phyloP scores from a whole-genome alignment of 2,329 filamentous ascomycete species.

The Dendryphion nanum region DNA sequence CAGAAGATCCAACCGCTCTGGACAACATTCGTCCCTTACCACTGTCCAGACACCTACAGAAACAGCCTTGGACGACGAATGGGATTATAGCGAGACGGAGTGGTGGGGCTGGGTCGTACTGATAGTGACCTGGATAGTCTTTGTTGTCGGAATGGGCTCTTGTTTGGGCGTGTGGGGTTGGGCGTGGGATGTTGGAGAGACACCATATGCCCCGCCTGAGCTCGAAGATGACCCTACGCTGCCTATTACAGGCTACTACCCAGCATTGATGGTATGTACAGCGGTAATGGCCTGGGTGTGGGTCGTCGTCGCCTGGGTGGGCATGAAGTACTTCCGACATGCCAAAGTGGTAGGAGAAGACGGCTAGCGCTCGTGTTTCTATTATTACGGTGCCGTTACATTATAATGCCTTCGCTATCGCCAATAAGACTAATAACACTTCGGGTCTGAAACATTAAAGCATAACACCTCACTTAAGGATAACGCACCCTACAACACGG shows the following conservation, averaged over 20 bases:
- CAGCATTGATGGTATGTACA: slow-evolving; percentile 87
- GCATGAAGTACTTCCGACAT: slow-evolving; percentile 99
- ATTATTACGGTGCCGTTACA: slow-evolving; percentile 19
- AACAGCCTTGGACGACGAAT: slow-evolving; percentile 53
- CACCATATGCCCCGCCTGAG: slow-evolving; percentile 91
- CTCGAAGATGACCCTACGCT: slow-evolving; percentile 92
- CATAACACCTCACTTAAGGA: slow-evolving; percentile 21
- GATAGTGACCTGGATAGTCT: slow-evolving; percentile 88
- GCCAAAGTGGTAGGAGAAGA: slow-evolving; percentile 78
- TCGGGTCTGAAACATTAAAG: slow-evolving; percentile 33
- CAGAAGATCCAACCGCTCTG: slow-evolving; percentile 29
- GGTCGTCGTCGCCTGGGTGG: slow-evolving; percentile 96
- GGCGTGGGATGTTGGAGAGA: slow-evolving; percentile 98
- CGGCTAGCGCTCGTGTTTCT: slow-evolving; percentile 23
- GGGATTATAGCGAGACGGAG: slow-evolving; percentile 92
- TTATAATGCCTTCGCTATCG: slow-evolving; percentile 21
- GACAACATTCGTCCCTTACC: slow-evolving; percentile 21
- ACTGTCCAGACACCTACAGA: slow-evolving; percentile 23
- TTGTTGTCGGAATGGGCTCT: slow-evolving; percentile 94
- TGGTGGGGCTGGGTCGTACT: slow-evolving; percentile 98
- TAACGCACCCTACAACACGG: slow-evolving; percentile 4
- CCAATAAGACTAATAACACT: slow-evolving; percentile 30
- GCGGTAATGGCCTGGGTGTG: slow-evolving; percentile 99
- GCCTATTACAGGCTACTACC: slow-evolving; percentile 96
- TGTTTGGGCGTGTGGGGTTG: slow-evolving; percentile 95